phyloP scores from a whole-genome alignment of 2,329 filamentous ascomycete species.

The Lachnellula cervina region DNA sequence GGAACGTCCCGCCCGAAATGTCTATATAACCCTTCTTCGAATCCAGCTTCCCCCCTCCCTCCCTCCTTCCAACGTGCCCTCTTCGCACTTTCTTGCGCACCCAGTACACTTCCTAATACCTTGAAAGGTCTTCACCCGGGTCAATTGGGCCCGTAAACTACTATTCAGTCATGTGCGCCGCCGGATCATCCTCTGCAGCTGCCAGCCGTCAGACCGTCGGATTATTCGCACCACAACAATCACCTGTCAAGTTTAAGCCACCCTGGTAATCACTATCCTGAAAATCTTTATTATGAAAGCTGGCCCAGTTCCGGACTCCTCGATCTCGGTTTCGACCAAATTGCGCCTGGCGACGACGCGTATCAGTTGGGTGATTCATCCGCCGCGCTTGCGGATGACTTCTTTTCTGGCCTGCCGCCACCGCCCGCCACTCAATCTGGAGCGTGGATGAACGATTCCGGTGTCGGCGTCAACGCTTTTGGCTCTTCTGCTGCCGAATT shows the following conservation, averaged over 20 bases:
- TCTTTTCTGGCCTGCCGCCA: not conserved
- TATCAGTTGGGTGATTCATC: not conserved
- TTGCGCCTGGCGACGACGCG: not conserved
- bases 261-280: constrained; percentile 10
- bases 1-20: too few species aligned
- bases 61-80: not conserved
- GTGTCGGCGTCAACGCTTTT: not conserved
- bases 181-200: constrained; percentile 2
- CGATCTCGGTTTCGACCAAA: not conserved
- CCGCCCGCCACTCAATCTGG: not conserved
- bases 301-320: not conserved
- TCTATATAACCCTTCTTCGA: not conserved
- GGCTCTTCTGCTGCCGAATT: not conserved
- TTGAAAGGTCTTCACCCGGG: constrained; percentile 25
- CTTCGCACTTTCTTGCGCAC: not conserved
- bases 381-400: not conserved
- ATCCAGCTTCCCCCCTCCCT: not conserved
- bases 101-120: not conserved
- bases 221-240: constrained; percentile 14
- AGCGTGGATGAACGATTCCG: not conserved
- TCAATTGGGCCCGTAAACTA: constrained; percentile 21
- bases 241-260: constrained; percentile 8
- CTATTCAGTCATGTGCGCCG: constrained; percentile 18
- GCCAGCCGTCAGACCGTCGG: constrained; percentile 1
- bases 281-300: not conserved